Base-by-base conservation (phyloP, 1,139 yeast species). In the Lipomyces yarrowii region DNA sequence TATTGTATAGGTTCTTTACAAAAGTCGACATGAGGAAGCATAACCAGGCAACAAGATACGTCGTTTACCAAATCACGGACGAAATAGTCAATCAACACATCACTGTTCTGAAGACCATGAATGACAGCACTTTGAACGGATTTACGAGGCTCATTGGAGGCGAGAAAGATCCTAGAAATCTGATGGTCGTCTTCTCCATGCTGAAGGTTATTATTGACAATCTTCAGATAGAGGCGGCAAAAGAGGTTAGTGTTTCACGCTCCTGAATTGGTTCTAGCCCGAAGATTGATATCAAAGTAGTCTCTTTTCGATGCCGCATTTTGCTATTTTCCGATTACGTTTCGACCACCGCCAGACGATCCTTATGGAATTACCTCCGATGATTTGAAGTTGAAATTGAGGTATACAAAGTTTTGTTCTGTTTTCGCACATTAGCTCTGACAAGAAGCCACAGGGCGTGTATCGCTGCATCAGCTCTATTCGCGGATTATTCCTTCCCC, bases 271-370 rank as follows among this genome's bases (percentile, higher is more conserved):
- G 4, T 26, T 51, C 5, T 18, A 13, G 37, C 46, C 30, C 32
- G 21, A 42, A 21, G 23, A 61, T 54, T 53, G n/a, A 13, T 33
- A 33, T 10, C 18, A 35, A 26, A n/a, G 18, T 55, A 87, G 69
- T 91, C 90, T 35, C 77, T 94, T 67, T 94, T 93, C 74, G 99
- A 96, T 75, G 87, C 90, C 51, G 83, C 92, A 54, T 94, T 94
- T 75, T 94, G 99, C 77, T 96, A 96, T 78, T 96, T 93, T 78
- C 99, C 99, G 3, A 93, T 96, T 62, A 90, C 98, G 0, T 96
- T 96, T 78, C 63, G 71, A 26, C 72, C 74, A 23, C 98, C 99
- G 1, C 97, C 98, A 0, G 88, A 90, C 74, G 97, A 93, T 76
- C 97, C 97, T 0, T 91, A 92, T 75, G 87, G 88, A 68, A 90